A percentile compares a stretch with the other conserved stretches of the same genome.
These are phyloP conservation scores for Clonostachys chloroleuca DNA, from an alignment of 2,329 filamentous ascomycete genomes.

Conservation along the genomic window DNA sequence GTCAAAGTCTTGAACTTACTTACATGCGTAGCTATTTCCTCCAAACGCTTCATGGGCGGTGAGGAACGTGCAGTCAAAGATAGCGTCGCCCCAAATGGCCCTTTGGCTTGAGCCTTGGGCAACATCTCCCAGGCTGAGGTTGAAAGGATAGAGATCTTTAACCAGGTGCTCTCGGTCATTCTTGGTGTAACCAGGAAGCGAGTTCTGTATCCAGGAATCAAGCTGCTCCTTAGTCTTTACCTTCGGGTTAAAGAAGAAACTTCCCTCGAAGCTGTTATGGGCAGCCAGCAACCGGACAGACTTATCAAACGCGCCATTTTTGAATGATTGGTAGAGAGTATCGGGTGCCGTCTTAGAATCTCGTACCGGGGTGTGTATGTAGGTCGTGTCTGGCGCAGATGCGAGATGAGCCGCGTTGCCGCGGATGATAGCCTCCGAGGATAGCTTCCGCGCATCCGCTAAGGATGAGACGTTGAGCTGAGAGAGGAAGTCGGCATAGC, in stretches of 20 bases:
- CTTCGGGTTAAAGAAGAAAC: slow-evolving; percentile 6
- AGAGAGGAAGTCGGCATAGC: slow-evolving; percentile 4
- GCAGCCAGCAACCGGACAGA: slow-evolving; percentile 3
- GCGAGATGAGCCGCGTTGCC: slow-evolving; percentile 5
- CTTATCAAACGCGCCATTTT: slow-evolving; percentile 3
- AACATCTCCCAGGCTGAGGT: too few species aligned
- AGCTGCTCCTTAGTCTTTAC: slow-evolving; percentile 5
- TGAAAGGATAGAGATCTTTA: slow-evolving; percentile 4
- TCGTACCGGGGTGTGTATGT: slow-evolving; percentile 2
- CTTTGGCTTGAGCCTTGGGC: too few species aligned
- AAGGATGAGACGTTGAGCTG: slow-evolving; percentile 3
- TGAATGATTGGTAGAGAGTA: background rate
- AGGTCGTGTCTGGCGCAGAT: slow-evolving; percentile 2
- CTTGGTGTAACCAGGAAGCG: slow-evolving; percentile 2
- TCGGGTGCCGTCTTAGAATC: slow-evolving; percentile 2
- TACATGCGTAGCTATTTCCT: slow-evolving; percentile 5
- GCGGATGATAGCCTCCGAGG: slow-evolving; percentile 3
- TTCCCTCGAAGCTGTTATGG: slow-evolving; percentile 5
- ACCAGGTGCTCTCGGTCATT: background rate
- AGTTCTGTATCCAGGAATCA: background rate
- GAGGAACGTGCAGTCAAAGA: too few species aligned
- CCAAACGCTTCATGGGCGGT: background rate
- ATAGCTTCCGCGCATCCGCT: slow-evolving; percentile 2
- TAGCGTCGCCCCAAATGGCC: slow-evolving; percentile 2
- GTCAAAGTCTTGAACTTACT: background rate